Conservation (phyloP, 495 filamentous ascomycete genomes). For the Lasiosphaeria miniovina region DNA sequence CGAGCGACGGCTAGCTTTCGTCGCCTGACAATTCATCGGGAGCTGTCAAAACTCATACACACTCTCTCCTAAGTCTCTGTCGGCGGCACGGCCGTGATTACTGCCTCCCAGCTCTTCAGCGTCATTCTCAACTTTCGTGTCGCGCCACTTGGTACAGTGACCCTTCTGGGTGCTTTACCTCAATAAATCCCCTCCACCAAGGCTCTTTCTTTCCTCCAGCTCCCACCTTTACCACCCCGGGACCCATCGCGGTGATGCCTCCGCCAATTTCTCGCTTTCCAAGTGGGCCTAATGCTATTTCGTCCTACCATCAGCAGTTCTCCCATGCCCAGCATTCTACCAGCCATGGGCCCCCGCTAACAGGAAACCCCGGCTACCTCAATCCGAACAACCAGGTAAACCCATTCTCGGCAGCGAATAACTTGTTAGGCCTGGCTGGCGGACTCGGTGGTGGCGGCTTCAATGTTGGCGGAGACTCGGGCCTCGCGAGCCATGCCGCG, state of each 20-base stretch:
- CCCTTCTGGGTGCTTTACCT: no score
- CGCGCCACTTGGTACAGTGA: no score
- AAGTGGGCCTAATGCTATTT: slow-evolving; percentile 35
- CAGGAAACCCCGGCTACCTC: slow-evolving; percentile 39
- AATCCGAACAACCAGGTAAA: slow-evolving; percentile 66
- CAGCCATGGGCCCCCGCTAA: slow-evolving; percentile 37
- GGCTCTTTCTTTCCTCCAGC: no score
- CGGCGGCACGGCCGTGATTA: no score
- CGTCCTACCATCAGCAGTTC: slow-evolving; percentile 48
- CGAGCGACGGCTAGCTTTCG: no score
- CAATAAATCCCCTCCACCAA: no score
- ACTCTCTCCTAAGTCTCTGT: no score
- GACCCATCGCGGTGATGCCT: slow-evolving; percentile 23
- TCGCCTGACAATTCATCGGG: no score
- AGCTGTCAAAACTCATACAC: no score
- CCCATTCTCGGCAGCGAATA: slow-evolving; percentile 60
- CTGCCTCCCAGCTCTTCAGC: no score
- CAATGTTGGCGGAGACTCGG: slow-evolving; percentile 66
- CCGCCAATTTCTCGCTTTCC: slow-evolving; percentile 34
- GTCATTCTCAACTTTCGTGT: no score
- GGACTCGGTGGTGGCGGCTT: slow-evolving; percentile 47
- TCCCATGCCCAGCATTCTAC: slow-evolving; percentile 43
- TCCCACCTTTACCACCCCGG: no score
- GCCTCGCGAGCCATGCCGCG: slow-evolving; percentile 84
- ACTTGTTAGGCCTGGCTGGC: slow-evolving; percentile 58